These are phyloP conservation scores for Begonia loranthoides DNA, from an alignment of 306 rosid species.

Conservation along the genomic window DNA sequence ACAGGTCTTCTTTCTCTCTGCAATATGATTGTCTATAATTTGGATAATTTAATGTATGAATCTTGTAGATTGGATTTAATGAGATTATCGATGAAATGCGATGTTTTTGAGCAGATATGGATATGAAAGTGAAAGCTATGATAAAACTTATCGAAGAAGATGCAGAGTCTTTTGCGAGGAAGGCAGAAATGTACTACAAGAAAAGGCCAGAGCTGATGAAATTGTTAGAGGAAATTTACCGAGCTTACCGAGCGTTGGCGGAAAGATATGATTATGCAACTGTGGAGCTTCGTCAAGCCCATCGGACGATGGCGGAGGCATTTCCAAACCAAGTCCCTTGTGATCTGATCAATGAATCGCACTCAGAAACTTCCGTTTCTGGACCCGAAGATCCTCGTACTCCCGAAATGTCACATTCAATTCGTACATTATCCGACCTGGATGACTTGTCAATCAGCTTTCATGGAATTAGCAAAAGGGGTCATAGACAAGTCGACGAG, in stretches of 20 bases:
- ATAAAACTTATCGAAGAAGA: slow-evolving; percentile 99
- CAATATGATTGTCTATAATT: neutral
- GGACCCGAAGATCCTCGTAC: slow-evolving; percentile 40
- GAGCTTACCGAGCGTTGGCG: slow-evolving; percentile 97
- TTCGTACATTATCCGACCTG: slow-evolving; percentile 29
- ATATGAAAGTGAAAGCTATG: slow-evolving; percentile 93
- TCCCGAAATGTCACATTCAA: slow-evolving; percentile 42
- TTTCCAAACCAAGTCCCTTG: slow-evolving; percentile 73
- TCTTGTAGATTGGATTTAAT: neutral
- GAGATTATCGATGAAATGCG: neutral
- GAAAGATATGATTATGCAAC: slow-evolving; percentile 99
- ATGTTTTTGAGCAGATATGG: slow-evolving; percentile 59
- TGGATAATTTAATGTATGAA: too few species aligned
- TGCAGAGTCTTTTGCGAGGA: slow-evolving; percentile 98
- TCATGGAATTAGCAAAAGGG: slow-evolving; percentile 39
- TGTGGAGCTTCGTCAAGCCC: slow-evolving; percentile 86
- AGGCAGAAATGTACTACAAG: slow-evolving; percentile 99
- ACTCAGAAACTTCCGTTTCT: slow-evolving; percentile 40
- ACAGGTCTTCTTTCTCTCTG: slow-evolving; percentile 40
- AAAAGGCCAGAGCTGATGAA: slow-evolving; percentile 97
- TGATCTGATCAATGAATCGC: slow-evolving; percentile 45
- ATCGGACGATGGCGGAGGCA: slow-evolving; percentile 84
- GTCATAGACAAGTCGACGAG: slow-evolving; percentile 61
- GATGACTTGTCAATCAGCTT: slow-evolving; percentile 34
- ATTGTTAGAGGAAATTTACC: slow-evolving; percentile 92